A percentile compares a stretch with the other conserved stretches of the same genome.
Conservation (phyloP, 2,329 filamentous ascomycete genomes). For the Arthrinium phaeospermum region DNA sequence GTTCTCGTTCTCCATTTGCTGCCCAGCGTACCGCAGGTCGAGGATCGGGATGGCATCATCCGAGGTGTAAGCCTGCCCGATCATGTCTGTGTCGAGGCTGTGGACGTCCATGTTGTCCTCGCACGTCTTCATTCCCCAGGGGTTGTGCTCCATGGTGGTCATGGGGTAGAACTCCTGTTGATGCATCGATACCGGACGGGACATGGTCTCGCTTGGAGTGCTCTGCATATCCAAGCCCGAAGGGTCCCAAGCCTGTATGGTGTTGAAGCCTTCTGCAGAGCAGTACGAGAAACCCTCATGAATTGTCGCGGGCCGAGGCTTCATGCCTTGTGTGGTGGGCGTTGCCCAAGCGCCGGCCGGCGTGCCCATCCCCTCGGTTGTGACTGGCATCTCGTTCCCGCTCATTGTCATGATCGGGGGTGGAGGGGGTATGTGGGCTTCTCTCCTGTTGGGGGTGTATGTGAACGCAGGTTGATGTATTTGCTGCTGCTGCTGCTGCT, state of each 20-base stretch:
- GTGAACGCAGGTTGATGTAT: constrained; percentile 55
- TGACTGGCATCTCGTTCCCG: constrained; percentile 53
- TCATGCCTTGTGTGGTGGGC: constrained; percentile 55
- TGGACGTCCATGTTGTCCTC: constrained; percentile 64
- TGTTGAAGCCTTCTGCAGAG: constrained; percentile 57
- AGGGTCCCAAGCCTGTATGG: constrained; percentile 61
- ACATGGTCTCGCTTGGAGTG: constrained; percentile 57
- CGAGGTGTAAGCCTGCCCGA: constrained; percentile 66
- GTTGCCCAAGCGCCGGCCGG: constrained; percentile 60
- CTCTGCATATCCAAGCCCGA: constrained; percentile 56
- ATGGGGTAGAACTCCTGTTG: constrained; percentile 62
- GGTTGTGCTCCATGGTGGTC: constrained; percentile 53
- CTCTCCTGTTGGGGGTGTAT: constrained; percentile 53
- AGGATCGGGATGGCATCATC: constrained; percentile 69
- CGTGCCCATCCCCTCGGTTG: constrained; percentile 53
- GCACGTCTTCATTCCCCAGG: constrained; percentile 61
- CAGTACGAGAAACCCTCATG: constrained; percentile 67
- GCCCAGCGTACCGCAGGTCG: constrained; percentile 59
- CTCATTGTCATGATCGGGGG: constrained; percentile 56
- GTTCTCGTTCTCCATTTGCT: constrained; percentile 55
- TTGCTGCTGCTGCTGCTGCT: constrained; percentile 46
- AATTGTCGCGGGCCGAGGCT: constrained; percentile 63
- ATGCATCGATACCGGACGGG: constrained; percentile 60
- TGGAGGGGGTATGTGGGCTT: constrained; percentile 48
- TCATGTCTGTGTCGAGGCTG: constrained; percentile 62